Base-by-base conservation (phyloP, 805 yeast species). In the Crinitomyces ghanaensis region DNA sequence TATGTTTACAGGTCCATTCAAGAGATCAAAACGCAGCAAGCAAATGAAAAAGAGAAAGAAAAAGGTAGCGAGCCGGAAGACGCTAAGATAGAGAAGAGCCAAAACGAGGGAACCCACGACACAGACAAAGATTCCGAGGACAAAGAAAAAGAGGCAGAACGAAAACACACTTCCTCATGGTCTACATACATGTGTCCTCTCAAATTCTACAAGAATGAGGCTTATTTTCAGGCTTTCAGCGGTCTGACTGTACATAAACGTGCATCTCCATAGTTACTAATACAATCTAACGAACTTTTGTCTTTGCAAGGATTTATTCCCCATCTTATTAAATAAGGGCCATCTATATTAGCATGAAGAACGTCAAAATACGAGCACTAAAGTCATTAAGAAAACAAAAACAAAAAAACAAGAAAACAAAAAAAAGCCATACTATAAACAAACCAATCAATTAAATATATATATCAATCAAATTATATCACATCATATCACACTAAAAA, bases 1-100 rank as follows among this genome's bases (percentile, higher is more conserved):
- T n/a, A n/a, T n/a, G n/a, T n/a, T n/a, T n/a, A n/a, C 56, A 78
- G 33, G 53, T 68, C 21, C 57, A 72, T 3, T 60, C 59, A 33
- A 31, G 37, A 6, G 66, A 62, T 38, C 49, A 74, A 21, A 54
- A 53, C 33, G 60, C 54, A 6, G 59, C 58, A 34, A 72, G 68
- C 41, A 70, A 70, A 6, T 5, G 7, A 15, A 21, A 28, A 17
- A 29, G 13, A 20, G 19, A 28, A 26, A 16, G 9, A 21, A 21
- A 9, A 9, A n/a, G 11, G 9, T 21, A 9, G n/a, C n/a, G 9
- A 21, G 11, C 24, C n/a, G 24, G n/a, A 21, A 21, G 24, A 9
- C 24, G 11, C n/a, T 21, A 9, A 21, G n/a, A 21, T 9, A 9
- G n/a, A n/a, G 24, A 21, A 21, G 24, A 21, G 24, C n/a, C n/a